Evolutionary conservation across 352 stramenopile genomes (phyloP), one percentile per base, ranked within the genome.

Genomic region (Pythium brachiatum): DNA sequence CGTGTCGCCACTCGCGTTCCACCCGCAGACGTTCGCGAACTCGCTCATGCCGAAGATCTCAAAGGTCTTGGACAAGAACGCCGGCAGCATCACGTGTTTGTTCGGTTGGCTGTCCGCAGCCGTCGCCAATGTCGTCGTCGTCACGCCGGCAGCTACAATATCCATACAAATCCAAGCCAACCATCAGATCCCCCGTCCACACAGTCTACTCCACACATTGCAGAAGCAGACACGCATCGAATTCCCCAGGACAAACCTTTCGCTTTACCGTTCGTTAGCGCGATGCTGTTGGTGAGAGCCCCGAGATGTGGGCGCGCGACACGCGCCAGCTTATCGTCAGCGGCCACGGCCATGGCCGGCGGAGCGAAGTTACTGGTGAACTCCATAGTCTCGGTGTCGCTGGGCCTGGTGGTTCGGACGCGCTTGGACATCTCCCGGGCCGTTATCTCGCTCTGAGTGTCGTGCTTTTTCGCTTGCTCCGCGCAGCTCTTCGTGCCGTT

Each of bases 1-100:
- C 46, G 88, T 97, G 66, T 96, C 88, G 23, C 93, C 93, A 43
- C 79, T 90, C 20, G 74, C 68, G 50, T 96, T 96, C 92, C 92
- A 98, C 41, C 89, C 84, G 65, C 93, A 97, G 23, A 97, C 75
- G 48, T 85, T 76, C 31, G 74, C 57, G 66, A 95, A 97, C 60
- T 89, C 78, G 44, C 71, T 64, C 71, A 91, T 91, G 52, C 88
- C 90, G 63, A 98, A 97, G 62, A 98, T 98, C 69, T 97, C 88
- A 69, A 87, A 98, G 20, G 91, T 97, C 78, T 98, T 98, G 59
- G 78, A 95, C 55, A 98, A 61, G 61, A 98, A 98, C 21, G 84
- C 88, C 56, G 89, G 89, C 54, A 94, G 72, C 75, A 94, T 92
- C 71, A 83, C 80, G 64, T 95, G 81, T 60, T 94, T 96, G 47